Evolutionary conservation across 176 grass and related monocot genomes (phyloP), one percentile per base, ranked within the genome.

Genomic region (Juncus effusus): DNA sequence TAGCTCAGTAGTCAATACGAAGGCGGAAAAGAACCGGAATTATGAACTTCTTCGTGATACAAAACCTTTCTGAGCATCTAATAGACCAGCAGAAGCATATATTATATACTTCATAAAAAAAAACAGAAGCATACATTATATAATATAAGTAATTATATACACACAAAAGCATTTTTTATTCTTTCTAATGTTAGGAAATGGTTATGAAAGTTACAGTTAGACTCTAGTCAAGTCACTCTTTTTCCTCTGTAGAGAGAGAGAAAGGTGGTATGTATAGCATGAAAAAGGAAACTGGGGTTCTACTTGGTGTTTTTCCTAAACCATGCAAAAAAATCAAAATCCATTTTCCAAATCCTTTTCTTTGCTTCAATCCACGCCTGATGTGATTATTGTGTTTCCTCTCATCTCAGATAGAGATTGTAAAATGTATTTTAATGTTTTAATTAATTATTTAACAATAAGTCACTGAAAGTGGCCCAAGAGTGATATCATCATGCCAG

Each of bases 131-230:
- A 69, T 69, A 54, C 36, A 56, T 69, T 35, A 4, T 38, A 54
- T 10, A 39, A 39, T 62, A 38, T 62, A 38, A 38, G 3, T 42
- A 41, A 36, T 40, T 56, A 56, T 56, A 40, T 51, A 38, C n/a
- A 69, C 50, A 40, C 51, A 69, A 69, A 14, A 59, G 50, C 19
- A 28, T 28, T 28, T 28, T 28, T 28, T 28, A 57, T 56, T 15
- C 54, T 56, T 71, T 72, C 57, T 59, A 59, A 50, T 59, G 68
- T 36, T 72, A 72, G 57, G 55, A 71, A 56, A 72, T 57, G 68
- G 54, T 40, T 55, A 28, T 6, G 44, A 47, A 47, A 47, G 44
- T 47, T 6, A 47, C 6, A 47, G 44, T 47, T 47, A 47, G 44
- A 47, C 44, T 47, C 44, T 47, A 47, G 44, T 47, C 44, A 47